Conservation (phyloP, 306 rosid genomes). For the Potentilla sterilis region DNA sequence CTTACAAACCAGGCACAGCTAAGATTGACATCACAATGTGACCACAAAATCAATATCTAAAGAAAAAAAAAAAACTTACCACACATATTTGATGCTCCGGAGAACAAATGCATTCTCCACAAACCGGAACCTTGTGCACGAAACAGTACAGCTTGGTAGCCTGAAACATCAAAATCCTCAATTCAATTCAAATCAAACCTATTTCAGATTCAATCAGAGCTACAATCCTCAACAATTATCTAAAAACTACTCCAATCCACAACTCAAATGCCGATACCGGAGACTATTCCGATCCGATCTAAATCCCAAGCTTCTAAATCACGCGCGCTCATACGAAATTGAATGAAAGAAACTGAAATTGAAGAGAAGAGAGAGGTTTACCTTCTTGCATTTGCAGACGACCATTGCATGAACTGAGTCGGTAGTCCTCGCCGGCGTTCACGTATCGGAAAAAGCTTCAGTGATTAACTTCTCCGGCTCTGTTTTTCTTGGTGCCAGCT, state of each 20-base stretch:
- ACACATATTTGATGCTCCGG: constrained; percentile 96
- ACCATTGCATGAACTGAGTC: constrained; percentile 73
- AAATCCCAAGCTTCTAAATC: constrained; percentile 30
- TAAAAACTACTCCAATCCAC: neutral
- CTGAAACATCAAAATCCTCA: constrained; percentile 44
- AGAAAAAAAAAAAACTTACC: constrained; percentile 38
- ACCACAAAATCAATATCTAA: constrained; percentile 9
- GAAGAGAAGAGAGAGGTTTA: constrained; percentile 14
- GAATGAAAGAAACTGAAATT: constrained; percentile 25
- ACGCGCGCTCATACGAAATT: constrained; percentile 16
- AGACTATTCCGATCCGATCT: constrained; percentile 46
- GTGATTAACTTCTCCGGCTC: neutral
- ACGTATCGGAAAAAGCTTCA: neutral
- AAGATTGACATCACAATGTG: constrained; percentile 1
- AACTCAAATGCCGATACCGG: constrained; percentile 7
- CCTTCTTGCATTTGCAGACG: constrained; percentile 99
- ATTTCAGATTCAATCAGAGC: neutral
- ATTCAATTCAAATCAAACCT: neutral
- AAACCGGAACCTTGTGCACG: constrained; percentile 98
- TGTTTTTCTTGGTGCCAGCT: neutral
- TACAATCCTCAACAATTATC: neutral
- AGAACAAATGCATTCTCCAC: constrained; percentile 98
- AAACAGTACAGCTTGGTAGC: constrained; percentile 97
- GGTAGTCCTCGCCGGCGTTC: constrained; percentile 13
- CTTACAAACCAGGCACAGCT: constrained; percentile 10